phyloP scores from a whole-genome alignment of 345 rosid species.

The Nasturtium officinale region DNA sequence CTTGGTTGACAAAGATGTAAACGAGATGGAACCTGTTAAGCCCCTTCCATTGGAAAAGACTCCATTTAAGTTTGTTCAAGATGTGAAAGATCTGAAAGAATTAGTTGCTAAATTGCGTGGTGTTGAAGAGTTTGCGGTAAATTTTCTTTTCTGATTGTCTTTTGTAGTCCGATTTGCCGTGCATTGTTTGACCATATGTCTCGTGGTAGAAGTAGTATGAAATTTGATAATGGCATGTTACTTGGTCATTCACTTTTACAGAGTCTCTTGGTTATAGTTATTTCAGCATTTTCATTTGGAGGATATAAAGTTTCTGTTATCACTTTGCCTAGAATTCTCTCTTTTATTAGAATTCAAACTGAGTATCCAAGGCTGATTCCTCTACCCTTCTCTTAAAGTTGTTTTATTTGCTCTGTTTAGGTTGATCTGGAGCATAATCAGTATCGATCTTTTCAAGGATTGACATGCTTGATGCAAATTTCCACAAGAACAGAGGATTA shows the following conservation, averaged over 20 bases:
- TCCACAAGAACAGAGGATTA: conserved; percentile 95
- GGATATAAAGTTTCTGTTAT: neutral
- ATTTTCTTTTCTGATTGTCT: conserved; percentile 7
- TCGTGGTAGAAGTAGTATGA: conserved; percentile 20
- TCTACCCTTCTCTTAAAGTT: conserved; percentile 24
- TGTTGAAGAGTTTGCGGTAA: conserved; percentile 91
- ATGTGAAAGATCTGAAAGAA: conserved; percentile 85
- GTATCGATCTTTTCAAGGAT: conserved; percentile 95
- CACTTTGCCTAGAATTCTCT: neutral
- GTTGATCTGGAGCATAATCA: conserved; percentile 98
- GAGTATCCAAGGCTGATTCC: conserved; percentile 16
- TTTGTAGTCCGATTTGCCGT: conserved; percentile 11
- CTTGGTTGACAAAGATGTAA: conserved; percentile 60
- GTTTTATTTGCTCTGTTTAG: conserved; percentile 47
- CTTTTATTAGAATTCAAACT: neutral
- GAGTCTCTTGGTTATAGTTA: conserved; percentile 11
- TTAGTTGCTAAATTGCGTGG: conserved; percentile 67
- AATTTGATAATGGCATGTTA: conserved; percentile 4
- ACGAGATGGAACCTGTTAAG: conserved; percentile 51
- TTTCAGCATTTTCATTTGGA: conserved; percentile 19
- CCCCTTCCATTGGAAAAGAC: conserved; percentile 65
- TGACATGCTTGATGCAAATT: conserved; percentile 99
- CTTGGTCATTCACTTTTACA: conserved; percentile 7
- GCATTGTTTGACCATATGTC: conserved; percentile 7
- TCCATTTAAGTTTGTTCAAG: conserved; percentile 79